Evolutionary conservation across 768 basidiomycete genomes (phyloP).

Genomic region (Exidia glandulosa): DNA sequence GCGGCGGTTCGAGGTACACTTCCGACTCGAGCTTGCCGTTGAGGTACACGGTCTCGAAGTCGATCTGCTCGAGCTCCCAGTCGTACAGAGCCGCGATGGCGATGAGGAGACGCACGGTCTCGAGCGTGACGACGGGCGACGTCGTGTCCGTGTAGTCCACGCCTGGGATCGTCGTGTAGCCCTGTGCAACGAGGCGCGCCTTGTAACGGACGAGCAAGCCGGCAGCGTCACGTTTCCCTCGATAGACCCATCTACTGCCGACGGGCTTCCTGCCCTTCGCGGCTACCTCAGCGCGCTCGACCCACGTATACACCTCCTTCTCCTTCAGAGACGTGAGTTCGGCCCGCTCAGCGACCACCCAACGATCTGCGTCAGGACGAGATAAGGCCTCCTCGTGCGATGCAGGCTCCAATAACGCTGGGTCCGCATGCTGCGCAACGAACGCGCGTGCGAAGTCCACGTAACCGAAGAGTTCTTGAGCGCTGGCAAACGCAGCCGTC

Average conservation of each 20-base stretch:
- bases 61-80: conserved; percentile 29
- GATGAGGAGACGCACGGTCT: conserved; percentile 19
- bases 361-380: no score
- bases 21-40: conserved; percentile 22
- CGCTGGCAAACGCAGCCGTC: no score
- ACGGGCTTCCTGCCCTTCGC: no score
- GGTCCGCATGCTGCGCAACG: no score
- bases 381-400: no score
- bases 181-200: conserved; percentile 19
- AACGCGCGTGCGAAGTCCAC: no score
- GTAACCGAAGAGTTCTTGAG: no score
- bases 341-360: no score
- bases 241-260: conserved; percentile 21
- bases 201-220: conserved; percentile 13
- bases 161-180: conserved; percentile 20
- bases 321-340: no score
- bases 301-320: no score
- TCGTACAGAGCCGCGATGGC: conserved; percentile 24
- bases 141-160: conserved; percentile 15
- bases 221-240: conserved; percentile 15
- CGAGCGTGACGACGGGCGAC: conserved; percentile 15
- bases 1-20: conserved; percentile 10
- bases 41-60: conserved; percentile 33
- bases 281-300: no score
- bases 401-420: no score